These are phyloP conservation scores for Evernia prunastri DNA, from an alignment of 495 filamentous ascomycete species.

Conservation along the genomic window DNA sequence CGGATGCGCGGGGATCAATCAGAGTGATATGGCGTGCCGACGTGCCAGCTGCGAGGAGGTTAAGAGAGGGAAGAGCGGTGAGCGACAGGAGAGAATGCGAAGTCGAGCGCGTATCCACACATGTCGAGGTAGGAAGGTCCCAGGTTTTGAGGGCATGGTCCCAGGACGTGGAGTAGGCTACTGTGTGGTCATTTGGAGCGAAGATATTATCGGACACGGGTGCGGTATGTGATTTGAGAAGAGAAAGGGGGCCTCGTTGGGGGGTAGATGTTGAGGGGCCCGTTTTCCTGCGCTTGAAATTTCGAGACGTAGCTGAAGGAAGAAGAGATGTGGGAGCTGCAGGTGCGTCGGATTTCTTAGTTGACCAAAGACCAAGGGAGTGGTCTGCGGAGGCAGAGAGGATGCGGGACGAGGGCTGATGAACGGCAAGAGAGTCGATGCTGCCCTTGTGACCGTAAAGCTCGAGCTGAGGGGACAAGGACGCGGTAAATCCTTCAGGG, in stretches of 20 bases:
- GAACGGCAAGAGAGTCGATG: conserved; percentile 71
- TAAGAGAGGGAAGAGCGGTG: conserved; percentile 56
- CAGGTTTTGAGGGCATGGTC: conserved; percentile 87
- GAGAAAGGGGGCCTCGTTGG: conserved; percentile 70
- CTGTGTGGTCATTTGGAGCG: conserved; percentile 72
- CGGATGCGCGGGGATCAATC: conserved; percentile 75
- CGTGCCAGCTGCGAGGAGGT: conserved; percentile 77
- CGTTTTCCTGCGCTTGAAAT: conserved; percentile 72
- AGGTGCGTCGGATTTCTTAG: conserved; percentile 64
- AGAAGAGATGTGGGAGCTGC: conserved; percentile 59
- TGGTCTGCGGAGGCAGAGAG: conserved; percentile 79
- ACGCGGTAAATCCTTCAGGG: conserved; percentile 51
- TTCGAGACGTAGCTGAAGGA: conserved; percentile 49
- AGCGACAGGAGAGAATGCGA: conserved; percentile 75
- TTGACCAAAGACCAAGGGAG: conserved; percentile 77
- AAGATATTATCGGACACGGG: conserved; percentile 73
- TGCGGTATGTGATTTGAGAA: conserved; percentile 63
- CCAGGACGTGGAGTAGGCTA: conserved; percentile 81
- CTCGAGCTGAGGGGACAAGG: conserved; percentile 69
- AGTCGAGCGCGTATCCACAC: conserved; percentile 73
- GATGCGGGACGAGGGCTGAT: conserved; percentile 66
- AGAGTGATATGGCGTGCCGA: conserved; percentile 82
- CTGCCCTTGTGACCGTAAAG: conserved; percentile 76
- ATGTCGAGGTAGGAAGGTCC: conserved; percentile 70
- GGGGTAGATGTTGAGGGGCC: conserved; percentile 53